phyloP scores from a whole-genome alignment of 208 protist species.

The Crithidia thermophila region DNA sequence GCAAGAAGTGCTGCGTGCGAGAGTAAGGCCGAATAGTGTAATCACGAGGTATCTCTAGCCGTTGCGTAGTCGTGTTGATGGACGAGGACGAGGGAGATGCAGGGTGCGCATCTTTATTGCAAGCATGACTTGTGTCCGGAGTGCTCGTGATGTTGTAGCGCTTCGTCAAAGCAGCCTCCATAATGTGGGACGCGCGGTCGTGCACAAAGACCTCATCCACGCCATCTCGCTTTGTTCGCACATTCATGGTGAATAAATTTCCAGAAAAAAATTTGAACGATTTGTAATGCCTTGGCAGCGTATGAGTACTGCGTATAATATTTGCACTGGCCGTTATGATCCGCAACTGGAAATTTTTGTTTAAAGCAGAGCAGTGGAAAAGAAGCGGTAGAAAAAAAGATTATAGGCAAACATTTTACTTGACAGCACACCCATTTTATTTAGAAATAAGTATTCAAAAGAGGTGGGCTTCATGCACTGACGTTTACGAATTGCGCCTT shows the following conservation, averaged over 20 bases:
- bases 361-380: background rate
- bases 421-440: no score
- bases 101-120: background rate
- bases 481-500: no score
- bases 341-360: no score
- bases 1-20: conserved; percentile 19
- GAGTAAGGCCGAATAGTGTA: conserved; percentile 31
- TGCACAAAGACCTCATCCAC: conserved; percentile 34
- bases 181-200: conserved; percentile 2
- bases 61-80: background rate
- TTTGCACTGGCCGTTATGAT: no score
- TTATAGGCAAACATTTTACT: no score
- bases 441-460: no score
- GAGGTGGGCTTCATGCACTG: no score
- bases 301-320: no score
- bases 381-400: background rate
- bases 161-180: conserved; percentile 11
- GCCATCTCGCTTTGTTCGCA: conserved; percentile 41
- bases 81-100: background rate
- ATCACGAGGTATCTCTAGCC: conserved; percentile 13
- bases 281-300: background rate
- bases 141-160: conserved; percentile 2
- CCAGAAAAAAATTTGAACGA: no score
- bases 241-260: conserved; percentile 22
- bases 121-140: no score